Evolutionary conservation across 2,329 filamentous ascomycete species (phyloP).

Genomic region (Ophiostoma sp.): DNA sequence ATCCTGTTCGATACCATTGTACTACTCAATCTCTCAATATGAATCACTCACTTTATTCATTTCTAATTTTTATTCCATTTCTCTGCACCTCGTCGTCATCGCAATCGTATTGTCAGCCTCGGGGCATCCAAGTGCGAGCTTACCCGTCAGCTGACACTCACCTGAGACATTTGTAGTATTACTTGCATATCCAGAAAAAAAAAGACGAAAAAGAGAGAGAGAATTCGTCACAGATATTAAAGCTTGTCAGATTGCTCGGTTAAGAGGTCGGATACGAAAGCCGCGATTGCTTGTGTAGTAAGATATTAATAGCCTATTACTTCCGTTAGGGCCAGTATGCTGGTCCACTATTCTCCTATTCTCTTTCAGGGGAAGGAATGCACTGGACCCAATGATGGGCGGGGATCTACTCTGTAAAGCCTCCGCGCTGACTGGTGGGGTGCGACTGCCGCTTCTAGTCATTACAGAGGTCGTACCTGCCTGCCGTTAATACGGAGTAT

Average conservation of each 20-base stretch:
- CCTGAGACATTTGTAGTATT: background rate
- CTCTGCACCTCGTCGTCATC: background rate
- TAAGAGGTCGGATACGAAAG: background rate
- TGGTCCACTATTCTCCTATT: slow-evolving; percentile 5
- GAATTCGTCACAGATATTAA: too few relatives aligned
- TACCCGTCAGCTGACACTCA: background rate
- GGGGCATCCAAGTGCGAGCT: background rate
- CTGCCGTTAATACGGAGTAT: too few relatives aligned
- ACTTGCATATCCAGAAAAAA: background rate
- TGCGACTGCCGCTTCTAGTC: slow-evolving; percentile 6
- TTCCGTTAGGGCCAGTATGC: background rate
- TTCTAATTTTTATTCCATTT: background rate
- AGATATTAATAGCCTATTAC: background rate
- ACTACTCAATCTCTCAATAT: background rate
- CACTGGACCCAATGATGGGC: background rate
- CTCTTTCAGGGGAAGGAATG: background rate
- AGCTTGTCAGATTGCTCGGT: too few relatives aligned
- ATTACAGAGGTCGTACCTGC: background rate
- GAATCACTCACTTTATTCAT: background rate
- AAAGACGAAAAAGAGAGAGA: background rate
- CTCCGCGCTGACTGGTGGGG: slow-evolving; percentile 20
- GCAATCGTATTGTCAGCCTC: background rate
- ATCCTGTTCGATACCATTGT: background rate
- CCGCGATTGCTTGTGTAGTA: background rate
- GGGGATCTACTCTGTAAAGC: slow-evolving; percentile 6